These are phyloP conservation scores for Coprinopsis strossmayeri DNA, from an alignment of 768 basidiomycete species.

Conservation along the genomic window DNA sequence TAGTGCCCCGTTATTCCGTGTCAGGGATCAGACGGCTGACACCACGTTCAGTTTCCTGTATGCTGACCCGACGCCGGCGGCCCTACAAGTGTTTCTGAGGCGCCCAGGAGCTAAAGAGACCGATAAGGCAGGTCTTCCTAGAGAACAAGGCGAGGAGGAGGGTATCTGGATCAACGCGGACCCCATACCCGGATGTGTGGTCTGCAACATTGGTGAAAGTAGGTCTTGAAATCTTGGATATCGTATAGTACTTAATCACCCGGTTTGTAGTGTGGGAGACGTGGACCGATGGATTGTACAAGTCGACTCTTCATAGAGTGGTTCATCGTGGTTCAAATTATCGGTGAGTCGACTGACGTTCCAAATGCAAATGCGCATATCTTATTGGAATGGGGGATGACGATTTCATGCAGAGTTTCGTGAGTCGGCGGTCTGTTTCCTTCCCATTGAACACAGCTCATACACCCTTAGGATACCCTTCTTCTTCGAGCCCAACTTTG, in stretches of 20 bases:
- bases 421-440: too few relatives aligned
- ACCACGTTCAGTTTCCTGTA: conserved; percentile 62
- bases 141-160: conserved; percentile 48
- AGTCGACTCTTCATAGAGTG: conserved; percentile 84
- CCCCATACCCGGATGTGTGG: conserved; percentile 75
- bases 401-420: too few relatives aligned
- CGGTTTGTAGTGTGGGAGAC: conserved; percentile 74
- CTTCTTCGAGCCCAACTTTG: conserved; percentile 90
- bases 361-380: too few relatives aligned
- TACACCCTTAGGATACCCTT: conserved; percentile 62
- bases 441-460: too few relatives aligned
- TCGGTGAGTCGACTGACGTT: conserved; percentile 25
- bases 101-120: conserved; percentile 27
- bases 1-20: too few relatives aligned
- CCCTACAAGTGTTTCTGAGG: conserved; percentile 74
- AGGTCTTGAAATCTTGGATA: conserved; percentile 19
- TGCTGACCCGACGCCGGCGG: conserved; percentile 72
- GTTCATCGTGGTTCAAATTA: conserved; percentile 73
- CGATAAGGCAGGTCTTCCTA: conserved; percentile 30
- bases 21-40: not conserved
- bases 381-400: too few relatives aligned
- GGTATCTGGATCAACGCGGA: conserved; percentile 81
- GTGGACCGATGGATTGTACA: conserved; percentile 84
- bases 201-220: conserved; percentile 94
- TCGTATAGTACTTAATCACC: not conserved